phyloP scores from a whole-genome alignment of 345 rosid species.

The Salix exigua region DNA sequence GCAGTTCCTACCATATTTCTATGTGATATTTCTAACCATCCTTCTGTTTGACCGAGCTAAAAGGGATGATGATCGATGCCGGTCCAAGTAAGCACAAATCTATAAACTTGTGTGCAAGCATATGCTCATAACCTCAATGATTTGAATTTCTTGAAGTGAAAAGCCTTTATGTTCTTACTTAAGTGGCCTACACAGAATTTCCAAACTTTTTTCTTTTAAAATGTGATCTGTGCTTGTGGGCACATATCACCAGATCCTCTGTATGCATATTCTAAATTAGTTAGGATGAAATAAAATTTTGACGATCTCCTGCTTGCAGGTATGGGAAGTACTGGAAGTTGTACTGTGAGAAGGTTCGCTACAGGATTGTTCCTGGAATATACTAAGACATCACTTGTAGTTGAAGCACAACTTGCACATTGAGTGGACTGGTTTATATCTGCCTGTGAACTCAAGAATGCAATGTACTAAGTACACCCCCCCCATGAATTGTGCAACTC shows the following conservation, averaged over 20 bases:
- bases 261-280: not conserved
- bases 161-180: not conserved
- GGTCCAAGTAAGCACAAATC: constrained; percentile 65
- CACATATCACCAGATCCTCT: not conserved
- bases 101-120: not conserved
- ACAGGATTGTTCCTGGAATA: constrained; percentile 73
- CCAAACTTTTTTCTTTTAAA: not conserved
- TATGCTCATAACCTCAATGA: no score
- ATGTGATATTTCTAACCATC: constrained; percentile 78
- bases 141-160: no score
- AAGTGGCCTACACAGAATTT: not conserved
- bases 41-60: constrained; percentile 92
- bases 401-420: not conserved
- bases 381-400: constrained; percentile 36
- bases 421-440: not conserved
- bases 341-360: constrained; percentile 76
- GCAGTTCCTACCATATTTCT: constrained; percentile 94
- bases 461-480: not conserved
- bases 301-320: constrained; percentile 34
- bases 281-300: not conserved
- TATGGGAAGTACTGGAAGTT: constrained; percentile 77
- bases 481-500: not conserved
- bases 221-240: not conserved
- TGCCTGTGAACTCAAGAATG: not conserved
- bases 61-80: constrained; percentile 90